A percentile compares a stretch with the other conserved stretches of the same genome.
Conservation (phyloP, 139 green algal genomes). For the Picochlorum costavermella region DNA sequence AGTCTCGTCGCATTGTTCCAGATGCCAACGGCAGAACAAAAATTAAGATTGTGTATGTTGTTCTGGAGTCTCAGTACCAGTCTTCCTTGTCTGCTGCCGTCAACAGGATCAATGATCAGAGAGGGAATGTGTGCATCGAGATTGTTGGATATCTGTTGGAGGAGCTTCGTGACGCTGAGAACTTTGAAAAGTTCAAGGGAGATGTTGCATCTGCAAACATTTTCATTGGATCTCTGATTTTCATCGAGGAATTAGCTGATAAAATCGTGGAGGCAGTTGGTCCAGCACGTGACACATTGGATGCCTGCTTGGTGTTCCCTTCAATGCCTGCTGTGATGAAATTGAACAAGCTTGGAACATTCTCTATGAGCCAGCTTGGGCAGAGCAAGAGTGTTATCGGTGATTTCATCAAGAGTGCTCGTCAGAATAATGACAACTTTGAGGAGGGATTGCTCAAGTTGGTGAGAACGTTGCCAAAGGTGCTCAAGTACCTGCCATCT, state of each 20-base stretch:
- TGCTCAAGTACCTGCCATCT: constrained; percentile 91
- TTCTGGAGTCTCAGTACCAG: constrained; percentile 99
- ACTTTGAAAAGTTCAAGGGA: constrained; percentile 82
- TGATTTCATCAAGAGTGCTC: constrained; percentile 87
- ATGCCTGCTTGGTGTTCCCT: constrained; percentile 96
- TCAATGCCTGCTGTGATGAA: constrained; percentile 98
- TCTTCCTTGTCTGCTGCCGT: constrained; percentile 70
- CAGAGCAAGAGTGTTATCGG: constrained; percentile 88
- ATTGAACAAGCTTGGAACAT: constrained; percentile 98
- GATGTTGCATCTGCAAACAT: constrained; percentile 88
- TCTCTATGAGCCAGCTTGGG: constrained; percentile 94
- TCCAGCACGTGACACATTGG: constrained; percentile 68
- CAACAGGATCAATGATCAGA: constrained; percentile 81
- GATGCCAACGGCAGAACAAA: constrained; percentile 47
- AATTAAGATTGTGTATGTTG: constrained; percentile 94
- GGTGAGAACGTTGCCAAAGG: constrained; percentile 58
- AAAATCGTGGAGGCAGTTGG: constrained; percentile 89
- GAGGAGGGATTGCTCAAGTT: constrained; percentile 99
- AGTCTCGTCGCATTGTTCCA: constrained; percentile 73
- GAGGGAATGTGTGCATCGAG: constrained; percentile 82
- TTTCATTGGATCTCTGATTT: constrained; percentile 99
- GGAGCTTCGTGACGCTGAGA: constrained; percentile 84
- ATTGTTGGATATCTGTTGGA: constrained; percentile 97
- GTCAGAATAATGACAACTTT: constrained; percentile 92
- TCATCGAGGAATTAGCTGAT: constrained; percentile 98